Conservation (phyloP, 306 rosid genomes). For the Acacia melanoxylon region DNA sequence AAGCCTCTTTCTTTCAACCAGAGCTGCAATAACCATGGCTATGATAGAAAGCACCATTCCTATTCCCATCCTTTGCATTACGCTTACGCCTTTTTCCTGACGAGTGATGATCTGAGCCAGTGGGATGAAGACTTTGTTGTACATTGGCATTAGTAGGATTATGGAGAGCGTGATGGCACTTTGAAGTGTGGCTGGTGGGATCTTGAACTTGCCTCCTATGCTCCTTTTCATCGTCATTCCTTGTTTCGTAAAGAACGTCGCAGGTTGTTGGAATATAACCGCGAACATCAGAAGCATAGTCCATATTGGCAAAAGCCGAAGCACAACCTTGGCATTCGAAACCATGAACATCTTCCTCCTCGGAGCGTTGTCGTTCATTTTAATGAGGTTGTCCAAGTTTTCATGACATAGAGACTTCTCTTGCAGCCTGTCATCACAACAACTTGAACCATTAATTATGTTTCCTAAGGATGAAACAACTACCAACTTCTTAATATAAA, state of each 20-base stretch:
- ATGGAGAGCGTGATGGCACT: constrained; percentile 78
- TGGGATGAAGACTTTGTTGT: constrained; percentile 71
- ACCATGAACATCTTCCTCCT: constrained; percentile 31
- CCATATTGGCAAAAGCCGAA: constrained; percentile 85
- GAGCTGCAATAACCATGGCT: constrained; percentile 81
- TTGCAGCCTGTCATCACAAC: constrained; percentile 62
- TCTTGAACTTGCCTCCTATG: constrained; percentile 61
- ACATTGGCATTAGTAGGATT: constrained; percentile 80
- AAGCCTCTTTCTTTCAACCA: constrained; percentile 74
- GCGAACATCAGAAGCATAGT: constrained; percentile 92
- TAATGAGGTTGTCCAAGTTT: constrained; percentile 43
- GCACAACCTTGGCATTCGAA: constrained; percentile 54
- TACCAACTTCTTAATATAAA: no score
- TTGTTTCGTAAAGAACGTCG: constrained; percentile 92
- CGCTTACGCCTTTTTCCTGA: constrained; percentile 62
- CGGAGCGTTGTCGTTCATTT: constrained; percentile 34
- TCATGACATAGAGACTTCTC: constrained; percentile 69
- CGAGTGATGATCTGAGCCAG: constrained; percentile 53
- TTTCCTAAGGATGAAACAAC: not conserved
- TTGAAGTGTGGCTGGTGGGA: constrained; percentile 97
- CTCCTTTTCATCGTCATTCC: constrained; percentile 93
- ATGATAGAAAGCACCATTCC: constrained; percentile 83
- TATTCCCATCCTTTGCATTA: constrained; percentile 87
- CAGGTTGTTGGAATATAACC: constrained; percentile 87
- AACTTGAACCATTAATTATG: not conserved